phyloP scores from a whole-genome alignment of 371 early-diverging fungal species.

The Saksenaea oblongispora region DNA sequence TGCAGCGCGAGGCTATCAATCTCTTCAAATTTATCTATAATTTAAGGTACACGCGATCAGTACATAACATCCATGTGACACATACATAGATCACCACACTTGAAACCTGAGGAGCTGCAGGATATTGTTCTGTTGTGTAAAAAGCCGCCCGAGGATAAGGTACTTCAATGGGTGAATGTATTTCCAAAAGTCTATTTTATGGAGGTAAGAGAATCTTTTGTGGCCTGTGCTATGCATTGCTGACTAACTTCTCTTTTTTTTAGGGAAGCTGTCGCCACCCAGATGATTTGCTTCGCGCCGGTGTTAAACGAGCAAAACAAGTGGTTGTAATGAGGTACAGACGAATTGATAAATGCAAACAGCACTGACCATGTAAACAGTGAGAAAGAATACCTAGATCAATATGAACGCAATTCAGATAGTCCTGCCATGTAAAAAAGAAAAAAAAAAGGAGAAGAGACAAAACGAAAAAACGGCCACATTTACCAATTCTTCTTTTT shows the following conservation, averaged over 20 bases:
- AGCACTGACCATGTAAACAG: constrained; percentile 10
- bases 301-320: constrained; percentile 55
- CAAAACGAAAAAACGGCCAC: background rate
- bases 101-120: constrained; percentile 42
- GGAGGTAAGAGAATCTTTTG: constrained; percentile 30
- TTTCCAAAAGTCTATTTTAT: constrained; percentile 61
- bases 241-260: background rate
- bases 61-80: background rate
- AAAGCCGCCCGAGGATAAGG: constrained; percentile 37
- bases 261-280: constrained; percentile 61
- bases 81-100: constrained; percentile 35
- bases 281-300: constrained; percentile 59
- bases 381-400: constrained; percentile 42
- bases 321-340: constrained; percentile 60
- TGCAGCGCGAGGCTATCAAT: constrained; percentile 46
- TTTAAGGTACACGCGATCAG: constrained; percentile 27
- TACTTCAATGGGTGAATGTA: constrained; percentile 48
- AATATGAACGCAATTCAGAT: constrained; percentile 39
- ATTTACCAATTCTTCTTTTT: background rate
- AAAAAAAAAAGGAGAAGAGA: no score
- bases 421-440: constrained; percentile 48
- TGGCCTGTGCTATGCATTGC: no score
- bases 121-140: constrained; percentile 58
- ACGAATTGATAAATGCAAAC: background rate
- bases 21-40: constrained; percentile 51